Conservation (phyloP, 768 basidiomycete species). For the Dacryopinax primogenitus region DNA sequence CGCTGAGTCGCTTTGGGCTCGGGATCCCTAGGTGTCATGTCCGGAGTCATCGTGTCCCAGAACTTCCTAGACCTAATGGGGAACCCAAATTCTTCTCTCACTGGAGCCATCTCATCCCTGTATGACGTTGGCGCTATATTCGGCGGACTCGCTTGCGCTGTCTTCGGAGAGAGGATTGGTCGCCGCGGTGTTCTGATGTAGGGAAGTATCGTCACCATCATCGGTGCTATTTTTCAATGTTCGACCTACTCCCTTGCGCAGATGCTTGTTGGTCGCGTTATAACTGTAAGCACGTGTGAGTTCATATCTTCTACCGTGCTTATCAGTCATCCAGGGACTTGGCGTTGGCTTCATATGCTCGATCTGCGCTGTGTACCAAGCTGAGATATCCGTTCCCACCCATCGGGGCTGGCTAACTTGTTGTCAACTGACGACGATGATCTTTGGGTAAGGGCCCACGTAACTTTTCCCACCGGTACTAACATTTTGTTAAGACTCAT, state of each 20-base stretch:
- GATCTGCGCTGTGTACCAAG: background rate
- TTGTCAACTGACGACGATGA: background rate
- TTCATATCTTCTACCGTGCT: background rate
- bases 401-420: background rate
- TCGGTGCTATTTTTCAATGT: background rate
- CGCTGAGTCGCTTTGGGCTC: background rate
- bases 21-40: background rate
- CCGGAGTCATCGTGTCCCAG: background rate
- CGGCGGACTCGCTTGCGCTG: background rate
- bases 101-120: background rate
- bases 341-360: conserved; percentile 3
- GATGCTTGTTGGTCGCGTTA: background rate
- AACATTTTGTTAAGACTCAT: background rate
- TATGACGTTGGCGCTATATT: conserved; percentile 1
- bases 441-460: background rate
- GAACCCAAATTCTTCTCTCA: background rate
- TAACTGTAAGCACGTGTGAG: background rate
- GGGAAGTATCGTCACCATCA: background rate
- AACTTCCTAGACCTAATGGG: conserved; percentile 1
- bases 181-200: background rate
- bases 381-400: background rate
- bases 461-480: background rate
- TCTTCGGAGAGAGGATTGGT: background rate
- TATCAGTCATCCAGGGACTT: background rate
- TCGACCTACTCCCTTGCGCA: background rate